Evolutionary conservation across 768 basidiomycete genomes (phyloP).

Genomic region (Mycena rebaudengoi): DNA sequence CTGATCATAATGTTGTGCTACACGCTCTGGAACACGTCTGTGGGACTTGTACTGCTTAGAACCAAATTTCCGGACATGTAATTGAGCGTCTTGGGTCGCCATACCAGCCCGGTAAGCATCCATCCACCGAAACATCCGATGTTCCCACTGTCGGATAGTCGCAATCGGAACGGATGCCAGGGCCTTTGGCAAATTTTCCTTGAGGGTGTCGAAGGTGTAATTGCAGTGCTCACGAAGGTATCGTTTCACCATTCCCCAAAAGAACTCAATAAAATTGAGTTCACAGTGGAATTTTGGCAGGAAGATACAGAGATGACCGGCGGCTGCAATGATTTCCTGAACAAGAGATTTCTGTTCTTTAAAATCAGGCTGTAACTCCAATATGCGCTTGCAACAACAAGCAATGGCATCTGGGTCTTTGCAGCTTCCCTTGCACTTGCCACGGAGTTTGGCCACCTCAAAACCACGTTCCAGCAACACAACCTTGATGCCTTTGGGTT

Average conservation of each 20-base stretch:
- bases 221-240: constrained; percentile 9
- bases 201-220: constrained; percentile 11
- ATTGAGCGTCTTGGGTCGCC: constrained; percentile 25
- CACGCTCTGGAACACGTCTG: not conserved
- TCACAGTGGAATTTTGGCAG: constrained; percentile 6
- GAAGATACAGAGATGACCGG: constrained; percentile 24
- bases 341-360: constrained; percentile 31
- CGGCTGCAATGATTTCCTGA: constrained; percentile 23
- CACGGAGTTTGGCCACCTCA: not conserved
- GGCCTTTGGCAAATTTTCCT: constrained; percentile 32
- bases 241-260: not conserved
- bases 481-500: constrained; percentile 42
- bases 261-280: constrained; percentile 14
- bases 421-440: constrained; percentile 14
- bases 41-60: not conserved
- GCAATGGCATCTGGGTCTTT: not conserved
- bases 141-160: constrained; percentile 20
- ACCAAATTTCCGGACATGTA: not conserved
- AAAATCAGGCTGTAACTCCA: constrained; percentile 36
- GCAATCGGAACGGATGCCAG: constrained; percentile 19
- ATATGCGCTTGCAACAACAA: constrained; percentile 33
- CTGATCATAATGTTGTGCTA: not conserved
- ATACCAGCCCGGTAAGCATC: constrained; percentile 29
- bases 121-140: constrained; percentile 15
- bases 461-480: constrained; percentile 34